Base-by-base conservation (phyloP, 805 yeast species). In the Debaryomyces maramus region DNA sequence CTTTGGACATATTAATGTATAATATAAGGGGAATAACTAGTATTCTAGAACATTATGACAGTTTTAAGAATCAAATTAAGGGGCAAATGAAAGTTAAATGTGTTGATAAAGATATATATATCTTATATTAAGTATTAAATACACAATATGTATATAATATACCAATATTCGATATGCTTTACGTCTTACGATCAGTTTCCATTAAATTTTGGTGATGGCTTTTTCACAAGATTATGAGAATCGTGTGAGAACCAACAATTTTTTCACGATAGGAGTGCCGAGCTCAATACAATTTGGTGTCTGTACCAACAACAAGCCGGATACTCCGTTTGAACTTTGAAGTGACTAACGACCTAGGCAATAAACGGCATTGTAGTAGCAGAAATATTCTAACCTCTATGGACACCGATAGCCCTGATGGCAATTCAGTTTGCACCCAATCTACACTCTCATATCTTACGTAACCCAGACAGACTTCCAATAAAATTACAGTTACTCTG, bases 121-220 rank as follows among this genome's bases (percentile, higher is more conserved):
- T 24, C 13, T 24, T n/a, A 24, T 24, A 24, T 6, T 6, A 24
- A n/a, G 13, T 24, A 24, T 24, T n/a, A 5, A n/a, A 24, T 24
- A 24, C 13, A 24, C 28, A 24, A 3, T 6, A 24, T 4, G 28
- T 24, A 24, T 24, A 24, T 15, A 17, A 29, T 7, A n/a, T 16
- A 29, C 15, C 11, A 10, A 15, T 29, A 17, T 16, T 29, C 16
- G 18, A 29, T 16, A 10, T 4, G 9, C 18, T 29, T 29, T 29
- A 16, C 32, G 32, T 29, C 32, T 29, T 17, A 29, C 32, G 32
- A 29, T 29, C 20, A 29, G n/a, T 29, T 29, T 15, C 32, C 32
- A 15, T 14, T 29, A 3, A 29, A 4, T 24, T 24, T 24, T 13
- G 28, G 13, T 24, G 28, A 15, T 7, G 24, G 10, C 7, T 21